Evolutionary conservation across 495 filamentous ascomycete species (phyloP).

Genomic region (Filosporella fistucella): DNA sequence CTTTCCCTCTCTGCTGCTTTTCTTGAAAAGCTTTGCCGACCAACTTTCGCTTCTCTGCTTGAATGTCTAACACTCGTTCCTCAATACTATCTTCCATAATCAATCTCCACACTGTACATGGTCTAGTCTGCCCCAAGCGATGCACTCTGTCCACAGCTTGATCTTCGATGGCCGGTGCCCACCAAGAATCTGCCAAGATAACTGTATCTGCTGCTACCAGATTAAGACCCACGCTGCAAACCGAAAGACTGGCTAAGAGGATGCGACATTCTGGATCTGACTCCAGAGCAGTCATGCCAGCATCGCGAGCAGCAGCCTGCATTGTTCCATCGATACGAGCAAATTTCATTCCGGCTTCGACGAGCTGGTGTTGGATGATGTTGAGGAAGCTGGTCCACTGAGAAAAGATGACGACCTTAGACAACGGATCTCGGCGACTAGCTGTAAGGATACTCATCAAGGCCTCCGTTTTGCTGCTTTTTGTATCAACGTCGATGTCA

Average conservation of each 20-base stretch:
- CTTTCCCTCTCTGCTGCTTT: conserved; percentile 20
- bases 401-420: conserved; percentile 86
- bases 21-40: conserved; percentile 76
- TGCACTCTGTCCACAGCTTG: conserved; percentile 92
- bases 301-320: conserved; percentile 61
- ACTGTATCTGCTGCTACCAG: conserved; percentile 86
- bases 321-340: conserved; percentile 83
- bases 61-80: conserved; percentile 76
- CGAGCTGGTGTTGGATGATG: conserved; percentile 68
- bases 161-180: conserved; percentile 85
- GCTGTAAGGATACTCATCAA: conserved; percentile 75
- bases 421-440: conserved; percentile 58
- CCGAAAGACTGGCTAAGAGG: conserved; percentile 76
- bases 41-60: conserved; percentile 74
- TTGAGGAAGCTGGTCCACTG: conserved; percentile 92
- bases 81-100: conserved; percentile 86
- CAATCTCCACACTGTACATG: conserved; percentile 74
- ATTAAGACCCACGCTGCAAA: conserved; percentile 86
- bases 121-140: conserved; percentile 75
- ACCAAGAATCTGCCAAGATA: conserved; percentile 82
- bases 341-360: conserved; percentile 55
- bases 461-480: conserved; percentile 81
- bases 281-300: conserved; percentile 61
- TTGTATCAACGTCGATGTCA: conserved; percentile 48
- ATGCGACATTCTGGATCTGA: conserved; percentile 66